Evolutionary conservation across 169 alveolate genomes (phyloP), one percentile per base, ranked within the genome.

Genomic region (Cyclospora cayetanensis): DNA sequence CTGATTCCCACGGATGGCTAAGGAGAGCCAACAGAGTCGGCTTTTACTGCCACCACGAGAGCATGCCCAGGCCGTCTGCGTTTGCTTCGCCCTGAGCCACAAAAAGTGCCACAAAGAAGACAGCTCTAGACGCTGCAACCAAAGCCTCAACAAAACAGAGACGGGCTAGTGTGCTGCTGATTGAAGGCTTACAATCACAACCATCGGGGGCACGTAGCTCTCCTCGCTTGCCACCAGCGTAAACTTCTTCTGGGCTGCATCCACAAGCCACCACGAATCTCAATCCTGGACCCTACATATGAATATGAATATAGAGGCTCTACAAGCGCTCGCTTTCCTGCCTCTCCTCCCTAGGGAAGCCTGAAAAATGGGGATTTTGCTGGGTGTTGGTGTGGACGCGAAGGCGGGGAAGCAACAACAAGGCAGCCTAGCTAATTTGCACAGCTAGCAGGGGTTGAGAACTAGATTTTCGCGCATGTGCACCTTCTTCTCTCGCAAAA

Each of bases 181-280:
- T 65, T 65, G n/a, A 41, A 41, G 76, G 76, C 76, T 65, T 25
- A 65, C 76, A 11, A 65, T 65, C 4, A 65, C 37, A 25, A 65
- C 76, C 76, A 65, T 65, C 12, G 76, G 76, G 22, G 76, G 76
- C 11, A 65, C 31, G 76, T 65, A 65, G 39, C 43, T 65, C 76
- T 65, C 76, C 76, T 65, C 76, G 76, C 41, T 65, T 18, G 76
- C 37, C n/a, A 65, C 76, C 22, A 65, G 76, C n/a, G 76, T n/a
- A 25, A n/a, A 65, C 12, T 65, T 65, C 76, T 65, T 65, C 37
- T 65, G 76, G 3, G 76, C 76, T 65, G 76, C 29, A 25, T 4
- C 4, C 18, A 4, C 37, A 65, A 35, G 4, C 76, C n/a, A 65
- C n/a, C 76, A n/a, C n/a, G n/a, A n/a, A n/a, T 41, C 76, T 65